Evolutionary conservation across 768 basidiomycete species (phyloP).

Genomic region (Hysterangium stoloniferum): DNA sequence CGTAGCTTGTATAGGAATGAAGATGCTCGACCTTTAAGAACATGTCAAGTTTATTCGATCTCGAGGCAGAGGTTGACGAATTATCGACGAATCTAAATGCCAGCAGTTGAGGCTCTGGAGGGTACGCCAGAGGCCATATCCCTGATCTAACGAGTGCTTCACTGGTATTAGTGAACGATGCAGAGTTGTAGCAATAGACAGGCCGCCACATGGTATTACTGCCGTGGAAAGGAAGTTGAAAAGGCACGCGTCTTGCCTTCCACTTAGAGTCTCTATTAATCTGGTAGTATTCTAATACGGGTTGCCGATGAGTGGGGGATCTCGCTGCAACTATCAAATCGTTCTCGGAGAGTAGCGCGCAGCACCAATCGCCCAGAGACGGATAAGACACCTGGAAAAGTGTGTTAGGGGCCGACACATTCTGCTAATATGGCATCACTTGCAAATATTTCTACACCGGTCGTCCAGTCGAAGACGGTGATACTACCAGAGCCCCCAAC

Average conservation of each 20-base stretch:
- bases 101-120: neutral
- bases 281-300: constrained; percentile 2
- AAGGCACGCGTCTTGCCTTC: neutral
- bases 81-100: constrained; percentile 3
- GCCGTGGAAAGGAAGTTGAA: constrained; percentile 2
- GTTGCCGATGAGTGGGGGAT: neutral
- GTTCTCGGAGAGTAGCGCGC: constrained; percentile 4
- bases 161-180: neutral
- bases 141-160: neutral
- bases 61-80: no score
- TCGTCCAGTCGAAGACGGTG: constrained; percentile 2
- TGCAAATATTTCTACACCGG: neutral
- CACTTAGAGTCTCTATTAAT: neutral
- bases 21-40: constrained; percentile 2
- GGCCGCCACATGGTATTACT: neutral
- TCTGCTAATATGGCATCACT: neutral
- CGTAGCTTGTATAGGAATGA: neutral
- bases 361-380: constrained; percentile 1
- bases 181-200: constrained; percentile 5
- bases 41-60: constrained; percentile 6
- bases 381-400: neutral
- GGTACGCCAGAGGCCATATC: neutral
- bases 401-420: no score
- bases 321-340: constrained; percentile 1
- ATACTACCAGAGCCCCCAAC: constrained; percentile 3